Evolutionary conservation across 208 protist species (phyloP).

Genomic region (Acanthamoeba lenticulata): DNA sequence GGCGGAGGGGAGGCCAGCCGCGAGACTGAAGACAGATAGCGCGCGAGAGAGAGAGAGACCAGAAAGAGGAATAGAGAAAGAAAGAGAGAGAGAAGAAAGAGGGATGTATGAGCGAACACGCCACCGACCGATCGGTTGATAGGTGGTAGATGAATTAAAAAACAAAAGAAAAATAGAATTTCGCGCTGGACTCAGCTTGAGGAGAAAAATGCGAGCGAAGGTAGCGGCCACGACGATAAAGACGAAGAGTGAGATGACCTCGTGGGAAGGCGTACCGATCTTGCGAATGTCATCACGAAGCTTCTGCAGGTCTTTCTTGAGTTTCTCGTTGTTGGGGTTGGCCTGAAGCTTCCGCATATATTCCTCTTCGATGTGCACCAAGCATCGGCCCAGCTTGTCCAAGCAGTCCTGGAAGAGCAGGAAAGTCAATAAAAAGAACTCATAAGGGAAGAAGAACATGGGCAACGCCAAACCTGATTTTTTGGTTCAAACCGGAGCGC

Average conservation of each 20-base stretch:
- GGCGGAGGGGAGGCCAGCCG: constrained; percentile 39
- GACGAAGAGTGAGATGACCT: neutral
- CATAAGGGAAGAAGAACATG: too few species aligned
- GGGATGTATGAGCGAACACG: too few species aligned
- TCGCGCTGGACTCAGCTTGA: too few species aligned
- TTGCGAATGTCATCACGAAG: constrained; percentile 52
- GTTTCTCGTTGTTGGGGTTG: constrained; percentile 40
- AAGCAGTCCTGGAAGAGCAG: neutral
- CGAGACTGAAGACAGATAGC: constrained; percentile 38
- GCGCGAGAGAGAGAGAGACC: too few species aligned
- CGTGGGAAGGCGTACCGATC: neutral
- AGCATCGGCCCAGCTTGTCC: constrained; percentile 47
- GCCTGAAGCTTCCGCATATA: constrained; percentile 44
- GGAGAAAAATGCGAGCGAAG: neutral
- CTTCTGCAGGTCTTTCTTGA: constrained; percentile 45
- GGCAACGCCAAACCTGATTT: too few species aligned
- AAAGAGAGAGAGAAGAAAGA: too few species aligned
- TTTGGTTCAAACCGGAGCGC: constrained; percentile 40
- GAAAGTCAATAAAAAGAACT: neutral
- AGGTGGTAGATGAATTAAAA: too few species aligned
- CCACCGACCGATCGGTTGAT: too few species aligned
- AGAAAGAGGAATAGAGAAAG: neutral
- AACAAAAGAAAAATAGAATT: too few species aligned
- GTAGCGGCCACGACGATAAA: neutral
- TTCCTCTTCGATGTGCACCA: constrained; percentile 20